phyloP scores from a whole-genome alignment of 2,329 filamentous ascomycete genomes.

The Colletotrichum nymphaeae region DNA sequence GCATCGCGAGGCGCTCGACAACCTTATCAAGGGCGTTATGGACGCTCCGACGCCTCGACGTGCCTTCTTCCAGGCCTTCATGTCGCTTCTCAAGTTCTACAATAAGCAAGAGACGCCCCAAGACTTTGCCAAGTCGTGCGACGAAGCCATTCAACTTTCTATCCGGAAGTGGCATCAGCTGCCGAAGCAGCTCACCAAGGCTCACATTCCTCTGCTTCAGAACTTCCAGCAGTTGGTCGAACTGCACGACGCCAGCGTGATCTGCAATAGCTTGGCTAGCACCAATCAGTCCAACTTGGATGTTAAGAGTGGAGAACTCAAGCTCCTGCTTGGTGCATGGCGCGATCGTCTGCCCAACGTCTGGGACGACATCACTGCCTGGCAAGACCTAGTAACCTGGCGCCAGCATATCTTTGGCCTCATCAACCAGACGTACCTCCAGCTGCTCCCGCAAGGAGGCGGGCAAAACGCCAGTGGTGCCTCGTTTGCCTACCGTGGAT shows the following conservation, averaged over 20 bases:
- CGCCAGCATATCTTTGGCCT: constrained; percentile 98
- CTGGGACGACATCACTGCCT: constrained; percentile 99
- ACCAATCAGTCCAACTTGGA: constrained; percentile 90
- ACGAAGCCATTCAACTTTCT: constrained; percentile 96
- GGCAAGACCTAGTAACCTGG: constrained; percentile 99
- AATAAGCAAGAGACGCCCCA: constrained; percentile 82
- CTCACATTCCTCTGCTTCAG: constrained; percentile 93
- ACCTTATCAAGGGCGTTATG: constrained; percentile 95
- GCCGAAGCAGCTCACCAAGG: constrained; percentile 92
- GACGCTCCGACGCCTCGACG: constrained; percentile 94
- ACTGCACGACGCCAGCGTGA: constrained; percentile 95
- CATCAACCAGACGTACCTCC: constrained; percentile 94
- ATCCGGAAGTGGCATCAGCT: constrained; percentile 99
- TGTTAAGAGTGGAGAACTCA: constrained; percentile 93
- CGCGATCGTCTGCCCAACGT: constrained; percentile 94
- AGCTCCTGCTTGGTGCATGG: constrained; percentile 94
- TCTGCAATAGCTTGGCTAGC: constrained; percentile 88
- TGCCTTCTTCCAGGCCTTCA: constrained; percentile 98
- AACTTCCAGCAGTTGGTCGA: constrained; percentile 99
- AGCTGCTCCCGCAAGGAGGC: constrained; percentile 81
- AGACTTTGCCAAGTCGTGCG: constrained; percentile 91
- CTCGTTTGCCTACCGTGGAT: constrained; percentile 95
- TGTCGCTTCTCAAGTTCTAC: constrained; percentile 94
- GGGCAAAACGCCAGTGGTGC: constrained; percentile 84
- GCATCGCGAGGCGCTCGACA: constrained; percentile 89